Conservation (phyloP, 1,139 yeast genomes). For the Lodderomyces jiufengensis region DNA sequence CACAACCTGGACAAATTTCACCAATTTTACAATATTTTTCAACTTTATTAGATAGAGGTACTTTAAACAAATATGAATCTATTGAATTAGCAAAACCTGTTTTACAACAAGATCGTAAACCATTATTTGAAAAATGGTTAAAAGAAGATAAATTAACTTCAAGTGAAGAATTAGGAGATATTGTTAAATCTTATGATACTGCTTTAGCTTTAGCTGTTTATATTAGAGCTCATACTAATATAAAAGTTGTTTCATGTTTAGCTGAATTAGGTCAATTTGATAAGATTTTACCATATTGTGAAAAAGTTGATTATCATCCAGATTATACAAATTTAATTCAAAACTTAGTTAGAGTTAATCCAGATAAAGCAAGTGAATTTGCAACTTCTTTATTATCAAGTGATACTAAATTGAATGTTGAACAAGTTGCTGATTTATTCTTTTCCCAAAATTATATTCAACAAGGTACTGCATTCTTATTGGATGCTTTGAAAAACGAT, state of each 20-base stretch:
- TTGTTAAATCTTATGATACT: conserved; percentile 83
- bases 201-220: conserved; percentile 90
- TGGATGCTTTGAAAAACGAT: conserved; percentile 94
- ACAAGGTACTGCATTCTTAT: conserved; percentile 97
- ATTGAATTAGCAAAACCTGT: conserved; percentile 95
- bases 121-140: conserved; percentile 92
- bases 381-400: conserved; percentile 79
- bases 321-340: conserved; percentile 89
- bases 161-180: conserved; percentile 95
- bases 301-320: conserved; percentile 84
- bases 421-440: conserved; percentile 88
- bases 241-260: conserved; percentile 86
- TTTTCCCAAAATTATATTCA: conserved; percentile 92
- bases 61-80: conserved; percentile 89
- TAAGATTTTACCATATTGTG: conserved; percentile 90
- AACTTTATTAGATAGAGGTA: conserved; percentile 87
- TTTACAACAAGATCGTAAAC: conserved; percentile 91
- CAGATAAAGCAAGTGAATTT: conserved; percentile 98
- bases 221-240: conserved; percentile 77
- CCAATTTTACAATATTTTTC: conserved; percentile 94
- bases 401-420: conserved; percentile 68
- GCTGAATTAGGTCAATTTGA: conserved; percentile 98
- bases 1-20: conserved; percentile 94
- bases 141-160: conserved; percentile 91
- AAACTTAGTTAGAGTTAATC: conserved; percentile 84